Evolutionary conservation across 352 stramenopile genomes (phyloP).

Genomic region (Pythium aristosporum): DNA sequence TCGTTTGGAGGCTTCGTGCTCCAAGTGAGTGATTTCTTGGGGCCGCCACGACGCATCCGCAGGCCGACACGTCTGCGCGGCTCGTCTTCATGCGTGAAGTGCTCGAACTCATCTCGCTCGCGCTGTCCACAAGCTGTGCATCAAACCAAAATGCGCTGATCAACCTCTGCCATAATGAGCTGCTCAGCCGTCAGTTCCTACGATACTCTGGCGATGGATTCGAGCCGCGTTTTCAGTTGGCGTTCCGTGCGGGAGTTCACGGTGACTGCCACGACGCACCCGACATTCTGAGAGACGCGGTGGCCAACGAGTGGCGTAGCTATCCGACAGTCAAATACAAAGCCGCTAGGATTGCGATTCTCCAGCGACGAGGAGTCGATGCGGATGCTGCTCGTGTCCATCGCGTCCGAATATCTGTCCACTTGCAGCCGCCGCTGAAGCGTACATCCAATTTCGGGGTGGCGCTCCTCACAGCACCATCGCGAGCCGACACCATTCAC

Average conservation of each 20-base stretch:
- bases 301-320: background rate
- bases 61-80: background rate
- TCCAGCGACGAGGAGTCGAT: background rate
- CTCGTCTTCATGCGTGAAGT: background rate
- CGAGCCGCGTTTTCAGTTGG: background rate
- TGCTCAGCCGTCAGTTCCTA: background rate
- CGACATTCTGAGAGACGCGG: background rate
- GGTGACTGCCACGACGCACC: background rate
- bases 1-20: background rate
- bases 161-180: background rate
- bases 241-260: background rate
- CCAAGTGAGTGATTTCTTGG: background rate
- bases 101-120: background rate
- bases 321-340: background rate
- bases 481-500: background rate
- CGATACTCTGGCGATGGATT: background rate
- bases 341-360: background rate
- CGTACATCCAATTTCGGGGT: background rate
- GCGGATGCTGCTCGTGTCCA: too few species aligned
- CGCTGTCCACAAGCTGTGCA: background rate
- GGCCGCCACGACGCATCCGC: background rate
- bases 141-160: background rate
- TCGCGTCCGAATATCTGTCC: background rate
- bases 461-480: background rate
- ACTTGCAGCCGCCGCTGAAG: conserved; percentile 4